Conservation (phyloP, 768 basidiomycete species). For the Xanthoconium stramineum region DNA sequence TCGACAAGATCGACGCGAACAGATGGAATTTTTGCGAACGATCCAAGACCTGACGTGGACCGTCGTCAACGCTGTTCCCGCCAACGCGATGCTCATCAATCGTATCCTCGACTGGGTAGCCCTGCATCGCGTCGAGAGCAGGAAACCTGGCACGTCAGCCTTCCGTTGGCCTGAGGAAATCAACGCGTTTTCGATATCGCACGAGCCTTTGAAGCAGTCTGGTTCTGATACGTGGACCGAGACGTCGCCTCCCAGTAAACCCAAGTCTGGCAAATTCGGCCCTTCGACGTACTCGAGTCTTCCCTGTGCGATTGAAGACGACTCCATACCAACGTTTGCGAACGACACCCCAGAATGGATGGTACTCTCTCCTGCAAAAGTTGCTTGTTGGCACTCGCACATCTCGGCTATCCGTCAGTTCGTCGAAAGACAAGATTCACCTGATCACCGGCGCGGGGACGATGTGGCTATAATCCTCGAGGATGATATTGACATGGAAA, state of each 20-base stretch:
- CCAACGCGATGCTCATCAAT: conserved; percentile 37
- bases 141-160: neutral
- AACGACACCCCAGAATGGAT: conserved; percentile 42
- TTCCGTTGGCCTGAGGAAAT: conserved; percentile 42
- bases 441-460: conserved; percentile 10
- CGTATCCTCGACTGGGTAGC: conserved; percentile 44
- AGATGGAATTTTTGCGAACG: conserved; percentile 55
- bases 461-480: conserved; percentile 60
- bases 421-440: conserved; percentile 27
- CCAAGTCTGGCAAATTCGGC: neutral
- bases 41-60: conserved; percentile 50
- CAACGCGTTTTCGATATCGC: conserved; percentile 23
- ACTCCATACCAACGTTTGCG: conserved; percentile 34
- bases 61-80: conserved; percentile 48
- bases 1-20: conserved; percentile 50
- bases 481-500: conserved; percentile 80
- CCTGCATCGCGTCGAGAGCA: neutral
- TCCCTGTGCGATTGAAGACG: conserved; percentile 44
- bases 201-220: conserved; percentile 2
- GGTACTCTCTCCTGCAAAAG: conserved; percentile 53
- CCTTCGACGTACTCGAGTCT: conserved; percentile 20
- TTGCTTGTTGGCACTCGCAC: conserved; percentile 77
- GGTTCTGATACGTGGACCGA: conserved; percentile 26
- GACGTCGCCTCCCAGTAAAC: neutral
- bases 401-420: conserved; percentile 47